Percentiles rank a stretch among this genome's conserved stretches.
Conservation (phyloP, 2,329 filamentous ascomycete species). For the Pyrenophora tritici-repentis region DNA sequence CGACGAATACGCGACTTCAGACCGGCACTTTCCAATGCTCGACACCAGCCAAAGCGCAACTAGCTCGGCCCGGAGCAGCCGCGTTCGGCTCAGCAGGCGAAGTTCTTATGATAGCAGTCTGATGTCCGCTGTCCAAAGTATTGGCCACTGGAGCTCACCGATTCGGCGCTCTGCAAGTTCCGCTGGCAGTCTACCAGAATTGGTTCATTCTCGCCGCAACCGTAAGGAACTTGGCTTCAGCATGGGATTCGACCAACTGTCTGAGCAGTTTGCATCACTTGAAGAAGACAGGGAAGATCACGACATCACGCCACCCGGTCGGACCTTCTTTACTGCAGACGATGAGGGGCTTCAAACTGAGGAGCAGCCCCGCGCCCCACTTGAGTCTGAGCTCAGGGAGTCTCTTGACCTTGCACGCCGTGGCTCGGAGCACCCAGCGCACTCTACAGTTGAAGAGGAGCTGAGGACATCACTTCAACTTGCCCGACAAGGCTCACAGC, state of each 20-base stretch:
- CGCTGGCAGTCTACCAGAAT: conserved; percentile 46
- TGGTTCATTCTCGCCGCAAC: conserved; percentile 43
- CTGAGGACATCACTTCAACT: conserved; percentile 29
- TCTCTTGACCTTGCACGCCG: conserved; percentile 36
- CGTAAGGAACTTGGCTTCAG: conserved; percentile 38
- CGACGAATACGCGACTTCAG: conserved; percentile 52
- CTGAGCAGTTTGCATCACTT: conserved; percentile 40
- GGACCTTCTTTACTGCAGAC: conserved; percentile 39
- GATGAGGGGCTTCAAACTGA: conserved; percentile 23
- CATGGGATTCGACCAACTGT: conserved; percentile 38
- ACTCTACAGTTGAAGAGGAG: conserved; percentile 17
- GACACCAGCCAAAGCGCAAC: conserved; percentile 47
- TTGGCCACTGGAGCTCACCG: conserved; percentile 42
- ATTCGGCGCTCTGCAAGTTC: conserved; percentile 46
- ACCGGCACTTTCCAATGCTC: conserved; percentile 55
- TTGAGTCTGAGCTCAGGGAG: conserved; percentile 29
- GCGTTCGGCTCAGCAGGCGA: conserved; percentile 59
- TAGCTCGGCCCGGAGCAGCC: conserved; percentile 55
- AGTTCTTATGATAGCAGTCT: conserved; percentile 63
- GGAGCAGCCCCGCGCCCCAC: conserved; percentile 4
- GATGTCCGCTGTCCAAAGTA: conserved; percentile 48
- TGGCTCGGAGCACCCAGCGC: conserved; percentile 29
- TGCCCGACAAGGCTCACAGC: conserved; percentile 29
- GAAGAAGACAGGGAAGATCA: conserved; percentile 38
- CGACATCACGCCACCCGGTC: conserved; percentile 37